Evolutionary conservation across 345 rosid species (phyloP).

Genomic region (Carallia brachiata): DNA sequence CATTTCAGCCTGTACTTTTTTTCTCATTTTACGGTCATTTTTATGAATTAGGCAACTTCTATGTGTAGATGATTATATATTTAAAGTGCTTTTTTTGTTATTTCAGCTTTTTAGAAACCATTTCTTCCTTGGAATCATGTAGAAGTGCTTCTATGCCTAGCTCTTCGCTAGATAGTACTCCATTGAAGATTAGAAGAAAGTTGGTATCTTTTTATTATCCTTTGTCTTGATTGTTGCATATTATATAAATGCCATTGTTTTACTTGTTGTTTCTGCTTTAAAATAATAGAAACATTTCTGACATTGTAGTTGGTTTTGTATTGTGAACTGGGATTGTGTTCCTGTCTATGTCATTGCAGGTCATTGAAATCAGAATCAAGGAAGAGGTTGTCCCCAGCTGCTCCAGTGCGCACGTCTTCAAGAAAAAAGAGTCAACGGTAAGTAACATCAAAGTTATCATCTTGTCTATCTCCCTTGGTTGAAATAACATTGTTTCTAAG

Average conservation of each 20-base stretch:
- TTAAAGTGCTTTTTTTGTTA: conserved; percentile 5
- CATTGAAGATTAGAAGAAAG: conserved; percentile 35
- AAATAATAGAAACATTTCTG: background rate
- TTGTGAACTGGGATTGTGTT: background rate
- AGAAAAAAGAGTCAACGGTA: conserved; percentile 32
- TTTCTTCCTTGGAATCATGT: conserved; percentile 21
- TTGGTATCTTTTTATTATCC: conserved; percentile 19
- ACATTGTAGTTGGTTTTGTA: background rate
- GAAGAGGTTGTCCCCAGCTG: background rate
- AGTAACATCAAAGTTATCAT: conserved; percentile 47
- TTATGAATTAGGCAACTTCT: background rate
- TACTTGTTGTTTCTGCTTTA: background rate
- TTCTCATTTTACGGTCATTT: background rate
- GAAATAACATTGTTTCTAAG: background rate
- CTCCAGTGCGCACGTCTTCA: conserved; percentile 18
- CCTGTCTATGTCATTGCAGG: conserved; percentile 9
- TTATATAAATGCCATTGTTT: background rate
- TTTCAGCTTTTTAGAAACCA: conserved; percentile 35
- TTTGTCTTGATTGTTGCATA: conserved; percentile 1
- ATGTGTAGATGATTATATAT: background rate
- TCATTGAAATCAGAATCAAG: conserved; percentile 7
- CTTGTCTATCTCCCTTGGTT: conserved; percentile 23
- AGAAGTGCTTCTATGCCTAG: conserved; percentile 20
- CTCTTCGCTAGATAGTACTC: conserved; percentile 26
- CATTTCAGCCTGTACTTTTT: no score